Percentiles rank a stretch among this genome's conserved stretches.
These are phyloP conservation scores for Botrytis sinoallii DNA, from an alignment of 2,329 filamentous ascomycete genomes.

Conservation along the genomic window DNA sequence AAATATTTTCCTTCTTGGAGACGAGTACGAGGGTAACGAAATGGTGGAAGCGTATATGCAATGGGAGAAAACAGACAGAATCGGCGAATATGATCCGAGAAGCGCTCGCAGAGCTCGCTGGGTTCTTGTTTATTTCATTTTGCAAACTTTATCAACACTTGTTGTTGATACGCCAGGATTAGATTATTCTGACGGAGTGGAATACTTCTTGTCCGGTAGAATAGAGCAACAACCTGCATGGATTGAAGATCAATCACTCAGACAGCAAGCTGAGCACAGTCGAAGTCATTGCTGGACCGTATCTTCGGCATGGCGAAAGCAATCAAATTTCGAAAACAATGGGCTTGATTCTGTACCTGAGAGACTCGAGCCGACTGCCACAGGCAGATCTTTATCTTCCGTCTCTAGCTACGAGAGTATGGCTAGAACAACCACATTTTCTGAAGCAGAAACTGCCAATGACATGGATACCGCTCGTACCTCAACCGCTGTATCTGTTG, in stretches of 20 bases:
- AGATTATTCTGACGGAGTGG: conserved; percentile 50
- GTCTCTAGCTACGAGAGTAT: conserved; percentile 16
- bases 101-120: conserved; percentile 57
- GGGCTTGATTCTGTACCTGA: background rate
- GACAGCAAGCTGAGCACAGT: conserved; percentile 35
- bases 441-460: conserved; percentile 13
- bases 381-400: background rate
- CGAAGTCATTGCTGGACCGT: conserved; percentile 37
- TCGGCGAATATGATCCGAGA: conserved; percentile 51
- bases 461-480: background rate
- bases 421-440: conserved; percentile 13
- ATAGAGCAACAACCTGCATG: conserved; percentile 56
- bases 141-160: conserved; percentile 58
- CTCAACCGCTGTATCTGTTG: background rate
- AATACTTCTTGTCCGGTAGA: conserved; percentile 56
- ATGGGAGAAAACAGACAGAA: conserved; percentile 54
- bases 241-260: conserved; percentile 39
- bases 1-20: conserved; percentile 55
- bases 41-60: conserved; percentile 54
- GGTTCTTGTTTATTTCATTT: conserved; percentile 58
- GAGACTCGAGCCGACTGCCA: background rate
- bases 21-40: conserved; percentile 51
- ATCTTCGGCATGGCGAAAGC: conserved; percentile 14
- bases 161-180: conserved; percentile 55
- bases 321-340: background rate